Conservation (phyloP, 2,329 filamentous ascomycete genomes). For the Pseudocercospora fijiensis region DNA sequence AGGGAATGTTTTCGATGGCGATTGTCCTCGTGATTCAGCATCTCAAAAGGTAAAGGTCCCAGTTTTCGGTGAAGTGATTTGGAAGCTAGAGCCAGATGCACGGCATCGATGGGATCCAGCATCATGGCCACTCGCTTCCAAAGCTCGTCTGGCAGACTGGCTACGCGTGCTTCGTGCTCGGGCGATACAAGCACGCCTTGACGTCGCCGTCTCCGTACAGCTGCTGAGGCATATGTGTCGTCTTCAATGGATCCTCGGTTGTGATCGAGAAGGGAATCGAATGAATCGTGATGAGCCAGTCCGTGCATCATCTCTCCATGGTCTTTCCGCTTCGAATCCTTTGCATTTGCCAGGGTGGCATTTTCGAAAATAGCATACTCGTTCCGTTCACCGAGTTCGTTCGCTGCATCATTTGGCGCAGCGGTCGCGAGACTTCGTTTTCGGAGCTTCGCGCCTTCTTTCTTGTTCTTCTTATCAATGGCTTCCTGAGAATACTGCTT, state of each 20-base stretch:
- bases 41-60: conserved; percentile 43
- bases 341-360: conserved; percentile 23
- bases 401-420: conserved; percentile 25
- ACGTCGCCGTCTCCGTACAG: conserved; percentile 13
- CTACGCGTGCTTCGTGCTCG: conserved; percentile 45
- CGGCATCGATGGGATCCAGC: conserved; percentile 49
- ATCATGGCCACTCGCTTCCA: conserved; percentile 49
- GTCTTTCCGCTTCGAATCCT: conserved; percentile 30
- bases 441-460: conserved; percentile 24
- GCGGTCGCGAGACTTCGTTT: conserved; percentile 21
- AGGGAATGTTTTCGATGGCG: conserved; percentile 51
- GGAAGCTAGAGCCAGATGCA: conserved; percentile 51
- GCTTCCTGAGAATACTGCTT: conserved; percentile 32
- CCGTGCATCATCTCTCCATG: conserved; percentile 42
- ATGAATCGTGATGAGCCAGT: conserved; percentile 39
- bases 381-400: conserved; percentile 37
- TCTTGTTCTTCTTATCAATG: conserved; percentile 31
- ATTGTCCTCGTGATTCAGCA: conserved; percentile 47
- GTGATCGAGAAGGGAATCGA: conserved; percentile 37
- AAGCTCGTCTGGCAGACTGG: conserved; percentile 46
- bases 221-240: conserved; percentile 4
- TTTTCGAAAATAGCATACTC: conserved; percentile 35
- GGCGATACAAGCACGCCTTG: conserved; percentile 20
- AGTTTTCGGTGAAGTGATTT: conserved; percentile 49
- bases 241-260: conserved; percentile 5